These are phyloP conservation scores for Gossypium gossypioides DNA, from an alignment of 441 rosid genomes.

Conservation along the genomic window DNA sequence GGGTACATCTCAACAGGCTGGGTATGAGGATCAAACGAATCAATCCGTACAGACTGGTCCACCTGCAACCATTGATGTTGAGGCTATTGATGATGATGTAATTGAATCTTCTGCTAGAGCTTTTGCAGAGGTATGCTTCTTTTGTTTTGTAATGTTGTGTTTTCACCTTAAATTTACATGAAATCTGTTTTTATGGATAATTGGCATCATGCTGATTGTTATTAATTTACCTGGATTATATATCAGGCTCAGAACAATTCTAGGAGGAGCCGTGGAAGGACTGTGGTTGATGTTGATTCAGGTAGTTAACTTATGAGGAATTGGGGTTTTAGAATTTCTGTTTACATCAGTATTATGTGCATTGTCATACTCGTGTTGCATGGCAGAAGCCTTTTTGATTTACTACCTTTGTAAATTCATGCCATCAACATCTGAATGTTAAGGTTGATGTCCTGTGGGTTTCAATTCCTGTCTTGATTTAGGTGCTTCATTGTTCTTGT, in stretches of 20 bases:
- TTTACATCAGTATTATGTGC: background rate
- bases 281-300: constrained; percentile 47
- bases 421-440: background rate
- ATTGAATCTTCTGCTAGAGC: constrained; percentile 67
- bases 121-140: constrained; percentile 54
- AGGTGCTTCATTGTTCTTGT: background rate
- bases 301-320: constrained; percentile 26
- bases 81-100: constrained; percentile 77
- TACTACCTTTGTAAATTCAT: background rate
- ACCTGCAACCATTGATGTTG: constrained; percentile 52
- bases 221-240: constrained; percentile 11
- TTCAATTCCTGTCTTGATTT: background rate
- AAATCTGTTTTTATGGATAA: background rate
- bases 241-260: constrained; percentile 62
- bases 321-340: background rate
- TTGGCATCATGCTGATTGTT: background rate
- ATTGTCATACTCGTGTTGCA: background rate
- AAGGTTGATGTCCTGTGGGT: background rate
- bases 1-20: constrained; percentile 42
- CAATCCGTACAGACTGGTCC: constrained; percentile 25
- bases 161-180: background rate
- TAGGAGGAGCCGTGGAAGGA: constrained; percentile 28
- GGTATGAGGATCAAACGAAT: constrained; percentile 19
- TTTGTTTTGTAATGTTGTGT: background rate
- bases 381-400: background rate